phyloP scores from a whole-genome alignment of 2,329 filamentous ascomycete species.

The Neoarthrinium moseri region DNA sequence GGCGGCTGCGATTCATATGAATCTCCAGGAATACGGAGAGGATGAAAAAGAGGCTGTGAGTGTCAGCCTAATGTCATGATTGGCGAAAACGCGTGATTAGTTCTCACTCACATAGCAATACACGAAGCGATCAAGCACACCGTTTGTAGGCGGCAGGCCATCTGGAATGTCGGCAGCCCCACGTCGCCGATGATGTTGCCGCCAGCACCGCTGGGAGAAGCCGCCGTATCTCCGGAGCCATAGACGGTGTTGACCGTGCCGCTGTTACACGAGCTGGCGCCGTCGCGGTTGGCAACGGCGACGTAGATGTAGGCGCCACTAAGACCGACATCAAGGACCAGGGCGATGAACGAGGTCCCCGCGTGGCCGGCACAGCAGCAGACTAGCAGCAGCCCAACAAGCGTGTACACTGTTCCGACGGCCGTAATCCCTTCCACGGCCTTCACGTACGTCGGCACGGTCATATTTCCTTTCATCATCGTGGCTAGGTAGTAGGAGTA shows the following conservation, averaged over 20 bases:
- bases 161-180: neutral
- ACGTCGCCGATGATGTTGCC: neutral
- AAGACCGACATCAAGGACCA: constrained; percentile 63
- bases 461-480: neutral
- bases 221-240: neutral
- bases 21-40: constrained; percentile 3
- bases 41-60: constrained; percentile 1
- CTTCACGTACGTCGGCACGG: constrained; percentile 46
- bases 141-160: neutral
- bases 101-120: neutral
- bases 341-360: constrained; percentile 42
- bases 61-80: neutral
- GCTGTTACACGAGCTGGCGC: constrained; percentile 55
- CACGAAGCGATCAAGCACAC: neutral
- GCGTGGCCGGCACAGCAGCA: constrained; percentile 64
- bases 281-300: constrained; percentile 60
- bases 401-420: constrained; percentile 59
- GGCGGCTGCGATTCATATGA: constrained; percentile 1
- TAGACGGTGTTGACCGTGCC: neutral
- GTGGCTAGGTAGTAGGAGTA: constrained; percentile 62
- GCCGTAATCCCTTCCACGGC: constrained; percentile 65
- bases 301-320: constrained; percentile 64
- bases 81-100: neutral
- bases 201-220: neutral
- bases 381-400: constrained; percentile 60